Percentiles rank a stretch among this genome's conserved stretches.
These are phyloP conservation scores for Endocarpon pusillum DNA, from an alignment of 495 filamentous ascomycete species.

Conservation along the genomic window DNA sequence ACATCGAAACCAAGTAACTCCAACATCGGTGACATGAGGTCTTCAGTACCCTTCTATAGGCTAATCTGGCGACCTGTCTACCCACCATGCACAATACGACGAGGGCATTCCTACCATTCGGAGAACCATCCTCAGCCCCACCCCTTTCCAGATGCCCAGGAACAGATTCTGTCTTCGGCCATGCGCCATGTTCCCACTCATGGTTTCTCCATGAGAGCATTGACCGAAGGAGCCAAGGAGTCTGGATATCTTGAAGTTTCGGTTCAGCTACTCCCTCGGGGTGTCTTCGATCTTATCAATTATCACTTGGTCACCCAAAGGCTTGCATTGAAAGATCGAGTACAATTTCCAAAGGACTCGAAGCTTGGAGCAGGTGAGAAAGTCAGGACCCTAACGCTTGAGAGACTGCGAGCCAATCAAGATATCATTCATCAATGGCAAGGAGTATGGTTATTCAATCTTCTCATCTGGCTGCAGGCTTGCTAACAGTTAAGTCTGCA, in stretches of 20 bases:
- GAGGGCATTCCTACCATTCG: conserved; percentile 49
- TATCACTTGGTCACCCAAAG: conserved; percentile 64
- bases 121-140: conserved; percentile 39
- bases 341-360: conserved; percentile 22
- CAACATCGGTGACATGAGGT: too few species aligned
- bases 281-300: conserved; percentile 62
- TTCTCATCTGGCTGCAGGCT: conserved; percentile 1
- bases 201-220: conserved; percentile 58
- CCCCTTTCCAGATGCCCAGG: conserved; percentile 55
- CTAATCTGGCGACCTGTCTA: too few species aligned
- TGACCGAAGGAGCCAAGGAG: conserved; percentile 64
- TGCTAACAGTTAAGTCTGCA: conserved; percentile 16
- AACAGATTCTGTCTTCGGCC: conserved; percentile 61
- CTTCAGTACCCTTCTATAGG: too few species aligned
- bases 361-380: conserved; percentile 31
- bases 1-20: too few species aligned
- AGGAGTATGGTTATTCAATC: conserved; percentile 39
- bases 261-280: conserved; percentile 61
- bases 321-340: conserved; percentile 31
- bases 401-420: conserved; percentile 53
- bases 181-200: conserved; percentile 61
- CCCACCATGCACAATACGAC: too few species aligned
- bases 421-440: conserved; percentile 61
- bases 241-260: conserved; percentile 75
- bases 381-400: conserved; percentile 48